These are phyloP conservation scores for Elsinoe arachidis DNA, from an alignment of 2,329 filamentous ascomycete genomes.

Conservation along the genomic window DNA sequence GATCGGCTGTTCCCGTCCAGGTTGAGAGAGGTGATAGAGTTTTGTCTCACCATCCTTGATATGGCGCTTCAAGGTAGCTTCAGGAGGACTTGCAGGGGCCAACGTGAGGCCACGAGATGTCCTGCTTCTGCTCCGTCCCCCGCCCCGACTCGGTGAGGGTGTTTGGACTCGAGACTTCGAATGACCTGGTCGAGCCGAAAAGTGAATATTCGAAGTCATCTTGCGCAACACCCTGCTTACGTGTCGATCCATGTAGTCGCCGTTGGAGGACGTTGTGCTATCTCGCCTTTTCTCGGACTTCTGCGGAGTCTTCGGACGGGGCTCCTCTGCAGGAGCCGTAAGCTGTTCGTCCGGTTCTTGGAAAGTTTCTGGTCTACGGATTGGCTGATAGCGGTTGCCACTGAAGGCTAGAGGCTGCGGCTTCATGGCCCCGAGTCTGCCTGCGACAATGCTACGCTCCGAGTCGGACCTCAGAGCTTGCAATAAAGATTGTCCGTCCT, in stretches of 20 bases:
- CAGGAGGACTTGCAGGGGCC: conserved; percentile 27
- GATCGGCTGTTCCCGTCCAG: conserved; percentile 76
- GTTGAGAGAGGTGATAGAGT: conserved; percentile 81
- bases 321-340: not conserved
- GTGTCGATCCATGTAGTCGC: conserved; percentile 60
- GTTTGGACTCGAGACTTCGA: not conserved
- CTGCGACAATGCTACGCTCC: conserved; percentile 9
- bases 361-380: not conserved
- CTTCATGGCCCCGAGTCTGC: conserved; percentile 7
- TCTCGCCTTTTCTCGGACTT: conserved; percentile 7
- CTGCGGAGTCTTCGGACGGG: conserved; percentile 9
- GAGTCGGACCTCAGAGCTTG: conserved; percentile 15
- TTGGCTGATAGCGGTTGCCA: not conserved
- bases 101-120: conserved; percentile 20
- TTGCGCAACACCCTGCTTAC: conserved; percentile 29
- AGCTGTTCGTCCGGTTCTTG: not conserved
- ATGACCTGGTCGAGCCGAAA: conserved; percentile 1
- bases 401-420: conserved; percentile 2
- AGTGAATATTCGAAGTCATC: conserved; percentile 37
- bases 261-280: conserved; percentile 29
- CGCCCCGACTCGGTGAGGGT: not conserved
- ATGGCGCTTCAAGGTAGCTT: not conserved
- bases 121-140: not conserved
- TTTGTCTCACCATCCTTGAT: conserved; percentile 57
- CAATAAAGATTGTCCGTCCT: conserved; percentile 1